phyloP scores from a whole-genome alignment of 306 rosid species.

The Datisca glomerata region DNA sequence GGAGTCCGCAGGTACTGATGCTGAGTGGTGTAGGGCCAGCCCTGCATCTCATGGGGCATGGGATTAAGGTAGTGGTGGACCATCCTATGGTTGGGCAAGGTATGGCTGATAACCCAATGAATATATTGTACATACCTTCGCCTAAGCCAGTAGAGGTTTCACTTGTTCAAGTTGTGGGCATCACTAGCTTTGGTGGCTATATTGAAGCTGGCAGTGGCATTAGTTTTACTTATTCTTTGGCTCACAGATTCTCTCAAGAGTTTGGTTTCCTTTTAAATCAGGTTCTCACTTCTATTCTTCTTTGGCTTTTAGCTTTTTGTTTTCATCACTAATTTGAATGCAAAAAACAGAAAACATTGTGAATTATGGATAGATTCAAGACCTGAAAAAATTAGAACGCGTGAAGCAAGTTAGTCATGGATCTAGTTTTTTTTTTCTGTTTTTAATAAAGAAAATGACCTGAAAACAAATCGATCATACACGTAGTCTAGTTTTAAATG shows the following conservation, averaged over 20 bases:
- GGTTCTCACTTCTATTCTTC: constrained; percentile 19
- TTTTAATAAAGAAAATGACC: too few relatives aligned
- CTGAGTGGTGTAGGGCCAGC: constrained; percentile 63
- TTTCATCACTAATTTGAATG: too few relatives aligned
- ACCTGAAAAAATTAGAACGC: too few relatives aligned
- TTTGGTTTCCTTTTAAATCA: constrained; percentile 26
- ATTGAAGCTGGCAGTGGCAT: constrained; percentile 57
- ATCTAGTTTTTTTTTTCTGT: too few relatives aligned
- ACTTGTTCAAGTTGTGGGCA: constrained; percentile 51
- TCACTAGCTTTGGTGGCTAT: constrained; percentile 38
- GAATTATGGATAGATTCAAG: too few relatives aligned
- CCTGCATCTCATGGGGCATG: constrained; percentile 43
- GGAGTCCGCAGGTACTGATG: constrained; percentile 64
- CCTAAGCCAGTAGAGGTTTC: constrained; percentile 64
- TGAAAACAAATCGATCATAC: too few relatives aligned
- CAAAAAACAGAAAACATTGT: too few relatives aligned
- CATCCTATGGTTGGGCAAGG: constrained; percentile 62
- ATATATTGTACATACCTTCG: constrained; percentile 41
- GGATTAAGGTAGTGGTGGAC: constrained; percentile 35
- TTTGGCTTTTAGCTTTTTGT: neutral
- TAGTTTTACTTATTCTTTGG: constrained; percentile 23
- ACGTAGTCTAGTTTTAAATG: too few relatives aligned
- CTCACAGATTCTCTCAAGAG: constrained; percentile 20
- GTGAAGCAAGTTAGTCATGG: too few relatives aligned
- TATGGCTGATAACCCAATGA: constrained; percentile 76